phyloP scores from a whole-genome alignment of 2,329 filamentous ascomycete genomes.

The Aspergillus pseudotamarii region DNA sequence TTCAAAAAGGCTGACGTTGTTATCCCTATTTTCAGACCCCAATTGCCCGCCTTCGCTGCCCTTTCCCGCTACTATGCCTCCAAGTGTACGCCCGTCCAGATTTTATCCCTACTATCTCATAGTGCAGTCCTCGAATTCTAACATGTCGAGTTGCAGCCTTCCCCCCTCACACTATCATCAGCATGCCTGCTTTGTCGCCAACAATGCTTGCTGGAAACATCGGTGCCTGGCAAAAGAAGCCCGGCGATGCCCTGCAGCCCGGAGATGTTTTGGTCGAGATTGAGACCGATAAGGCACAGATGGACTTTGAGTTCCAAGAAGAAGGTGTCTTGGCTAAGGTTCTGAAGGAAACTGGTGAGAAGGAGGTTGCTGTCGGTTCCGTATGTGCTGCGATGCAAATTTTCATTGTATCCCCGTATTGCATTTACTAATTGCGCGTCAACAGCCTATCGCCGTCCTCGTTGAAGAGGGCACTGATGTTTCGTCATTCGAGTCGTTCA shows the following conservation, averaged over 20 bases:
- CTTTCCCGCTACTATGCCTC: slow-evolving; percentile 69
- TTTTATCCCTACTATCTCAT: not conserved
- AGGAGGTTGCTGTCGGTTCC: slow-evolving; percentile 91
- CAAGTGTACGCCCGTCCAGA: slow-evolving; percentile 57
- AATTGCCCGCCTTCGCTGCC: slow-evolving; percentile 59
- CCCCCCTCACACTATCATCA: slow-evolving; percentile 91
- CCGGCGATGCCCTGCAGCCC: slow-evolving; percentile 80
- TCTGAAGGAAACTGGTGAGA: slow-evolving; percentile 87
- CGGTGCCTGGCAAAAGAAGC: slow-evolving; percentile 96
- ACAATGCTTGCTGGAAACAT: slow-evolving; percentile 98
- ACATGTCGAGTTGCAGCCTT: slow-evolving; percentile 66
- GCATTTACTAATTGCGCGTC: slow-evolving; percentile 27
- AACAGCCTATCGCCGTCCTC: slow-evolving; percentile 89
- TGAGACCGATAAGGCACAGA: slow-evolving; percentile 99
- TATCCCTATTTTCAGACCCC: slow-evolving; percentile 32
- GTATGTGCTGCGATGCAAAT: slow-evolving; percentile 61
- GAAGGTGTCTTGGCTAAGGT: slow-evolving; percentile 95
- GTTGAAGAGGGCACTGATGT: slow-evolving; percentile 90
- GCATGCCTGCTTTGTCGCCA: slow-evolving; percentile 96
- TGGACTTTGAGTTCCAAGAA: slow-evolving; percentile 99
- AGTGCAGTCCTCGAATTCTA: slow-evolving; percentile 15
- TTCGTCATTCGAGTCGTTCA: slow-evolving; percentile 85
- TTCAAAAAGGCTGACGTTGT: slow-evolving; percentile 23
- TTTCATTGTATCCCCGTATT: slow-evolving; percentile 7
- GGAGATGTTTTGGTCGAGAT: slow-evolving; percentile 97